Conservation (phyloP, 1,284 basidiomycete genomes). For the Ustilago curta region DNA sequence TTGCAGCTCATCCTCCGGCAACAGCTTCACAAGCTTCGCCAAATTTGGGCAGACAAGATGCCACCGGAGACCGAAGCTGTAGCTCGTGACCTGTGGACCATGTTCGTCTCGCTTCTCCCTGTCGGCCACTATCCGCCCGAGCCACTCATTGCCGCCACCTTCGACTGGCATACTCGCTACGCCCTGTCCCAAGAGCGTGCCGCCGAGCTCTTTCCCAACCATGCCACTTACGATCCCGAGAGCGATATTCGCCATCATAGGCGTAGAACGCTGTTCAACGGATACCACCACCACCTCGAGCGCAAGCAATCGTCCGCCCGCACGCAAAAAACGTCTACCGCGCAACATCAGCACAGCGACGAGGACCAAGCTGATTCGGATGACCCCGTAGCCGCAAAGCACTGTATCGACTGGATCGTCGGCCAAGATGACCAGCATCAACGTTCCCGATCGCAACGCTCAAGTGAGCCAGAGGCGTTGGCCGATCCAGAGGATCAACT, state of each 20-base stretch:
- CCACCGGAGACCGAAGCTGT: constrained; percentile 54
- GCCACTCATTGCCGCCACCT: constrained; percentile 48
- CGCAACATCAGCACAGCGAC: constrained; percentile 8
- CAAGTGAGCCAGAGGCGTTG: constrained; percentile 31
- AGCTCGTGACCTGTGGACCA: constrained; percentile 61
- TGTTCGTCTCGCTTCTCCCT: constrained; percentile 49
- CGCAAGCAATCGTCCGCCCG: constrained; percentile 8
- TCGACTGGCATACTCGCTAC: constrained; percentile 50
- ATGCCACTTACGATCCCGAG: constrained; percentile 37
- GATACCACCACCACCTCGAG: constrained; percentile 24
- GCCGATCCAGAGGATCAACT: constrained; percentile 46
- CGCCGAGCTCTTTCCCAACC: constrained; percentile 36
- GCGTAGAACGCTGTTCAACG: constrained; percentile 36
- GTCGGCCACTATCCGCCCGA: constrained; percentile 45
- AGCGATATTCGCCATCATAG: constrained; percentile 39
- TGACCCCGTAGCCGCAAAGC: constrained; percentile 31
- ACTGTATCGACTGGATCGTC: constrained; percentile 42
- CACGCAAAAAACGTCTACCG: background rate
- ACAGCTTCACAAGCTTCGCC: constrained; percentile 50
- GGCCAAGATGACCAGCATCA: constrained; percentile 25
- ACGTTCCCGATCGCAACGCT: constrained; percentile 17
- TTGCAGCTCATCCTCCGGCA: constrained; percentile 58
- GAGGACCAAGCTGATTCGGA: constrained; percentile 23
- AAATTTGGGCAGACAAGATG: constrained; percentile 40
- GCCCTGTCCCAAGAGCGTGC: constrained; percentile 35